A percentile compares a stretch with the other conserved stretches of the same genome.
phyloP scores from a whole-genome alignment of 2,329 filamentous ascomycete species.

The Colletotrichum salicis region DNA sequence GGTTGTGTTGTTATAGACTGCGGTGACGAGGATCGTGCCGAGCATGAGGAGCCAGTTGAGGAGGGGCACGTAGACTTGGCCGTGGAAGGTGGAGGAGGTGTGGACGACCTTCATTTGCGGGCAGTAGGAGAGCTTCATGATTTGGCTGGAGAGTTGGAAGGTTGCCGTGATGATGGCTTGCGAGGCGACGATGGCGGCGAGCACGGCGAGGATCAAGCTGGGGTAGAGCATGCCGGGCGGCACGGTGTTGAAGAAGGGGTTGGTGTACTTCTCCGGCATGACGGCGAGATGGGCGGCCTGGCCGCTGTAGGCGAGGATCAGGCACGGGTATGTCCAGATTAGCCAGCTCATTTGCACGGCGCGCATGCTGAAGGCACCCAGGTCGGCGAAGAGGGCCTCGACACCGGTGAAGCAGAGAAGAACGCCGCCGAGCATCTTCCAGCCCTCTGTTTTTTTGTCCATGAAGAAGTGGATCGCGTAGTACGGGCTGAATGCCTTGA shows the following conservation, averaged over 20 bases:
- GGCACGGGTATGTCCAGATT: conserved; percentile 73
- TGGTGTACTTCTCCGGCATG: conserved; percentile 66
- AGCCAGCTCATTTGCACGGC: conserved; percentile 82
- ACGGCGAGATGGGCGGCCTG: conserved; percentile 78
- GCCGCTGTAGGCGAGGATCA: conserved; percentile 73
- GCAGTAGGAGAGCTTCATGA: conserved; percentile 78
- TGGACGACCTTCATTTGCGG: conserved; percentile 80
- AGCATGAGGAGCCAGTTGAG: conserved; percentile 83
- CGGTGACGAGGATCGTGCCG: conserved; percentile 78
- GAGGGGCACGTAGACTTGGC: conserved; percentile 80
- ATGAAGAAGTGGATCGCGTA: conserved; percentile 71
- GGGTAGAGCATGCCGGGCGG: conserved; percentile 76
- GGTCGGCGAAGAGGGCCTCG: conserved; percentile 82
- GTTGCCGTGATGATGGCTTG: conserved; percentile 83
- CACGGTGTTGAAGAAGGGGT: conserved; percentile 79
- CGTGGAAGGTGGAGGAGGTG: conserved; percentile 75
- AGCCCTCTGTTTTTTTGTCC: conserved; percentile 68
- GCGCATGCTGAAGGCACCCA: conserved; percentile 77
- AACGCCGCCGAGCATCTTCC: conserved; percentile 75
- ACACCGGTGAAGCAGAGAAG: conserved; percentile 80
- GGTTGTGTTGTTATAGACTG: conserved; percentile 79
- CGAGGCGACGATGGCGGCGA: conserved; percentile 79
- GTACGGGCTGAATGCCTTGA: conserved; percentile 67
- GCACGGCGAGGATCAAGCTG: conserved; percentile 73
- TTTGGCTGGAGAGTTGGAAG: conserved; percentile 75